phyloP scores from a whole-genome alignment of 176 grass and related monocot species.

The Tillandsia leiboldiana region DNA sequence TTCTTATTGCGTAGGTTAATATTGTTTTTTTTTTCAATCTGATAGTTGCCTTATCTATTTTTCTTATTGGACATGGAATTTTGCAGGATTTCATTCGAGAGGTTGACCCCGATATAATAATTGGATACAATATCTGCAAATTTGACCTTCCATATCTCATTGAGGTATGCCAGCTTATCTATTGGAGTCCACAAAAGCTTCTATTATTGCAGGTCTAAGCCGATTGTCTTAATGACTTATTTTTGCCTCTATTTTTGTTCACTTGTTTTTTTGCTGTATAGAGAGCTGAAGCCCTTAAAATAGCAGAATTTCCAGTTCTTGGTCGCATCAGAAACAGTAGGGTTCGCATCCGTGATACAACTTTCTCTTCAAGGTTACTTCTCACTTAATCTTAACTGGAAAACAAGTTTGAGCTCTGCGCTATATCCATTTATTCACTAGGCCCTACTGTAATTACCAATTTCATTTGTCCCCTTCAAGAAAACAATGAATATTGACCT shows the following conservation, averaged over 20 bases:
- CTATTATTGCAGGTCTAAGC: not conserved
- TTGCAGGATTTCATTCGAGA: constrained; percentile 85
- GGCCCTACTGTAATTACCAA: not conserved
- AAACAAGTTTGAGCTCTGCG: not conserved
- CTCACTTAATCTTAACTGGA: constrained; percentile 8
- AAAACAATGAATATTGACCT: too few species aligned
- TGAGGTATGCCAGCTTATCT: constrained; percentile 36
- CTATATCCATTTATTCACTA: not conserved
- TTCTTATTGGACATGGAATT: constrained; percentile 9
- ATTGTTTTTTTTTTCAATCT: not conserved
- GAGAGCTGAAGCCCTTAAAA: constrained; percentile 97
- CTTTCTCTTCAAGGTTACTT: constrained; percentile 81
- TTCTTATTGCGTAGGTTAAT: not conserved
- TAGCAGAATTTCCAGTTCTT: constrained; percentile 85
- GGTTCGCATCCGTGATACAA: constrained; percentile 75
- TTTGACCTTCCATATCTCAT: constrained; percentile 98
- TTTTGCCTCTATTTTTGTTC: constrained; percentile 1
- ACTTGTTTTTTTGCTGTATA: constrained; percentile 25
- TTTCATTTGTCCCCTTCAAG: not conserved
- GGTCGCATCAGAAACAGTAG: constrained; percentile 90
- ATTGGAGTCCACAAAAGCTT: not conserved
- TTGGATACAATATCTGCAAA: constrained; percentile 99
- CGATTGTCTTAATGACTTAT: constrained; percentile 10
- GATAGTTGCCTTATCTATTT: not conserved
- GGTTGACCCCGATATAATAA: constrained; percentile 92